These are phyloP conservation scores for Anthostomella pinea DNA, from an alignment of 2,329 filamentous ascomycete species.

Conservation along the genomic window DNA sequence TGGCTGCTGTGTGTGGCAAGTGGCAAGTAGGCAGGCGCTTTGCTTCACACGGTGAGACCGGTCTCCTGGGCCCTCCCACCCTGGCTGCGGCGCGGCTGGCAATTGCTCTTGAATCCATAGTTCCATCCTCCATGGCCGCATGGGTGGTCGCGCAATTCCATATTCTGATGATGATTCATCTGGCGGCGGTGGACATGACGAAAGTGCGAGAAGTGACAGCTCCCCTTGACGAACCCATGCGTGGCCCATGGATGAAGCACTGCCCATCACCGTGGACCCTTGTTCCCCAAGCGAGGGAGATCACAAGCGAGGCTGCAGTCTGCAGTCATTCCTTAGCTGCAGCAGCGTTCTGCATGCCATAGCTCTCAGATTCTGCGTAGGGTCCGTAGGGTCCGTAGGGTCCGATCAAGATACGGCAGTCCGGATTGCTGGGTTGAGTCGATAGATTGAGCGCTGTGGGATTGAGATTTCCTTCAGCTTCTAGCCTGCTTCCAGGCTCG, in stretches of 20 bases:
- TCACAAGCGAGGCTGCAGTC: slow-evolving; percentile 19
- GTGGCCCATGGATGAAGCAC: neutral
- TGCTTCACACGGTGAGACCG: neutral
- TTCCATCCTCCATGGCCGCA: no score
- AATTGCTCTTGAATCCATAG: no score
- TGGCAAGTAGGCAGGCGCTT: neutral
- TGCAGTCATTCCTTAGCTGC: slow-evolving; percentile 32
- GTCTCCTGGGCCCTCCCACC: neutral
- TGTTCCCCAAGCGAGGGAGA: slow-evolving; percentile 22
- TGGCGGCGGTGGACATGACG: slow-evolving; percentile 6
- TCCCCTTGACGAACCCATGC: slow-evolving; percentile 6
- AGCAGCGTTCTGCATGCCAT: slow-evolving; percentile 34
- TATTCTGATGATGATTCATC: no score
- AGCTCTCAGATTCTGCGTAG: slow-evolving; percentile 22
- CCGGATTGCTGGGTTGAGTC: slow-evolving; percentile 24
- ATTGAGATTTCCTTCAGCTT: slow-evolving; percentile 16
- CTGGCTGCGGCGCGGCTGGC: no score
- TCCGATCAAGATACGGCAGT: slow-evolving; percentile 29
- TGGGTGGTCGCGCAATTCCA: no score
- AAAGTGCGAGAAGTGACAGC: slow-evolving; percentile 14
- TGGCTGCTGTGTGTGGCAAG: slow-evolving; percentile 10
- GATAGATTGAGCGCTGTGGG: slow-evolving; percentile 10
- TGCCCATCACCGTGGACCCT: slow-evolving; percentile 11
- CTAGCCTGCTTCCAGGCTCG: slow-evolving; percentile 3
- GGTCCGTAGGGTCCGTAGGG: slow-evolving; percentile 23